A percentile compares a stretch with the other conserved stretches of the same genome.
phyloP scores from a whole-genome alignment of 345 rosid species.

The Sonneratia alba region DNA sequence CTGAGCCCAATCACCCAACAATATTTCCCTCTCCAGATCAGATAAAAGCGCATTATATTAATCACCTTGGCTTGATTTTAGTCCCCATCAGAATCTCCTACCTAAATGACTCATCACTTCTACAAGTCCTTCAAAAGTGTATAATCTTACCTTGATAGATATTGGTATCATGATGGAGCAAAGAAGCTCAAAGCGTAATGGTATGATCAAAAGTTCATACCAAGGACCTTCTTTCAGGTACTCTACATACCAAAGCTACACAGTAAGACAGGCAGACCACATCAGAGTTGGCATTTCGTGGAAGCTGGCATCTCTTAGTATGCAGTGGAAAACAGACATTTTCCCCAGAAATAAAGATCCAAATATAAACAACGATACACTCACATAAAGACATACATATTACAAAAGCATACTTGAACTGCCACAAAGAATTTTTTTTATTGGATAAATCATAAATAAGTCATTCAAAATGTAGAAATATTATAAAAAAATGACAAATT shows the following conservation, averaged over 20 bases:
- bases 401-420: too few species aligned
- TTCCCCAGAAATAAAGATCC: not conserved
- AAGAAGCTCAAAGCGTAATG: conserved; percentile 92
- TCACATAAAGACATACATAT: not conserved
- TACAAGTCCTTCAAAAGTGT: not conserved
- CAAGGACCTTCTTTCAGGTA: conserved; percentile 91
- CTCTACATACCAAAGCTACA: conserved; percentile 93
- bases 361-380: not conserved
- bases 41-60: not conserved
- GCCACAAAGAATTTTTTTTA: too few species aligned
- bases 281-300: conserved; percentile 3
- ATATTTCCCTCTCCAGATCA: not conserved
- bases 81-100: not conserved
- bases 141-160: conserved; percentile 63
- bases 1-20: not conserved
- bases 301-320: not conserved
- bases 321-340: not conserved
- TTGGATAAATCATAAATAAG: too few species aligned
- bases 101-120: not conserved
- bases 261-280: conserved; percentile 14
- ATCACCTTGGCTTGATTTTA: not conserved
- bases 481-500: too few species aligned
- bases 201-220: conserved; percentile 90
- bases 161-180: conserved; percentile 99
- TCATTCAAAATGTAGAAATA: too few species aligned